phyloP scores from a whole-genome alignment of 2,329 filamentous ascomycete genomes.

The Aspergillus hiratsukae region DNA sequence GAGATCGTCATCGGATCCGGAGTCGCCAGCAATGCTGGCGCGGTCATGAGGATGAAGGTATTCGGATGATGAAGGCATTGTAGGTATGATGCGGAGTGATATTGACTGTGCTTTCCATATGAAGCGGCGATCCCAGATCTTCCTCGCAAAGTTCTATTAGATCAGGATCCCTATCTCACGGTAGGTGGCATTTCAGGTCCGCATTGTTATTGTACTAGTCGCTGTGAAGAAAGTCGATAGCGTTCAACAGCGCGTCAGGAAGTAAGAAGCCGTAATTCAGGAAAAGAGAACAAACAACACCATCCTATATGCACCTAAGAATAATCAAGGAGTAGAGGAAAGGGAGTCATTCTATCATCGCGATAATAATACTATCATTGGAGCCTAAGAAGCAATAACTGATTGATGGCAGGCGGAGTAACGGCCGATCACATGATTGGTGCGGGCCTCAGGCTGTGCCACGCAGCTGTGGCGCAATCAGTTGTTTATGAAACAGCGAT shows the following conservation, averaged over 20 bases:
- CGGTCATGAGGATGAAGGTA: slow-evolving; percentile 32
- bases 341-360: neutral
- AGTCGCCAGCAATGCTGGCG: slow-evolving; percentile 29
- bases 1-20: slow-evolving; percentile 41
- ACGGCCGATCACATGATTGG: slow-evolving; percentile 18
- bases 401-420: slow-evolving; percentile 11
- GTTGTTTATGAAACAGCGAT: slow-evolving; percentile 7
- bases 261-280: neutral
- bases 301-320: neutral
- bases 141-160: neutral
- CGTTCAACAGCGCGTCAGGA: neutral
- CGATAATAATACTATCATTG: slow-evolving; percentile 9
- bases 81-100: neutral
- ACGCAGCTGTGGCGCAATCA: slow-evolving; percentile 1
- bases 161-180: slow-evolving; percentile 5
- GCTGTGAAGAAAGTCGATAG: neutral
- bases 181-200: slow-evolving; percentile 4
- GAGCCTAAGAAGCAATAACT: slow-evolving; percentile 13
- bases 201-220: slow-evolving; percentile 13
- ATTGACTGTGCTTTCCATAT: neutral
- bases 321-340: neutral
- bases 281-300: neutral
- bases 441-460: neutral
- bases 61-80: slow-evolving; percentile 35
- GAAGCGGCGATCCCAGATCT: neutral